Conservation (phyloP, 768 basidiomycete species). For the Psilocybe sp. region DNA sequence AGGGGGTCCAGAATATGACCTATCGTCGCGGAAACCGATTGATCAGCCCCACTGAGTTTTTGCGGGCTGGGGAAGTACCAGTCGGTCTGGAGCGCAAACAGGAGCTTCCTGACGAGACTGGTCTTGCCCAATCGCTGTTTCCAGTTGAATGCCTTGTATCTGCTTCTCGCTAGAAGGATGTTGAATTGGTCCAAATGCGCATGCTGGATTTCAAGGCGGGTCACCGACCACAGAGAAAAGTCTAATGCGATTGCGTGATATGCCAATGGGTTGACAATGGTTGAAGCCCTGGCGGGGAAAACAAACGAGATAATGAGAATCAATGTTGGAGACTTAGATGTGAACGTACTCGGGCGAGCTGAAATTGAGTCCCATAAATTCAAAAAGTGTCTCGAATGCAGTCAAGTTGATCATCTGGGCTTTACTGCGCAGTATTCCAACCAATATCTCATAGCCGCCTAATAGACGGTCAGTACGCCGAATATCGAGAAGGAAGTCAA, state of each 20-base stretch:
- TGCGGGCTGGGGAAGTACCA: slow-evolving; percentile 51
- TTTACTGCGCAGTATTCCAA: slow-evolving; percentile 70
- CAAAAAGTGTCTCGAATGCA: slow-evolving; percentile 79
- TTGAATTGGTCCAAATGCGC: slow-evolving; percentile 81
- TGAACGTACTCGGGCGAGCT: slow-evolving; percentile 71
- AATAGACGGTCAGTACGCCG: neutral
- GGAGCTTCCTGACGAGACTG: slow-evolving; percentile 63
- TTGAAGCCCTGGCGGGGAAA: slow-evolving; percentile 57
- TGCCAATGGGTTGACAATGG: slow-evolving; percentile 76
- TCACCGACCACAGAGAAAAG: slow-evolving; percentile 85
- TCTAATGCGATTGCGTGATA: slow-evolving; percentile 85
- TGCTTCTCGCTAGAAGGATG: slow-evolving; percentile 68
- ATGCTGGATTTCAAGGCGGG: slow-evolving; percentile 64
- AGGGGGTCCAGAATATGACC: slow-evolving; percentile 58
- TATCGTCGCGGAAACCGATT: slow-evolving; percentile 33
- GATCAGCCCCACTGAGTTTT: neutral
- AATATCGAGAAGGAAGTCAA: neutral
- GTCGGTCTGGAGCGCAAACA: slow-evolving; percentile 80
- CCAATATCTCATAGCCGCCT: slow-evolving; percentile 90
- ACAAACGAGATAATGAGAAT: neutral
- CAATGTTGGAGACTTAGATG: neutral
- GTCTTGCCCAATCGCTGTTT: slow-evolving; percentile 72
- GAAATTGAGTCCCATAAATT: slow-evolving; percentile 84
- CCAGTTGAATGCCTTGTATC: slow-evolving; percentile 75
- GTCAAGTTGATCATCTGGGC: slow-evolving; percentile 74